A percentile compares a stretch with the other conserved stretches of the same genome.
These are phyloP conservation scores for Talaromyces marneffei DNA, from an alignment of 2,329 filamentous ascomycete species.

Conservation along the genomic window DNA sequence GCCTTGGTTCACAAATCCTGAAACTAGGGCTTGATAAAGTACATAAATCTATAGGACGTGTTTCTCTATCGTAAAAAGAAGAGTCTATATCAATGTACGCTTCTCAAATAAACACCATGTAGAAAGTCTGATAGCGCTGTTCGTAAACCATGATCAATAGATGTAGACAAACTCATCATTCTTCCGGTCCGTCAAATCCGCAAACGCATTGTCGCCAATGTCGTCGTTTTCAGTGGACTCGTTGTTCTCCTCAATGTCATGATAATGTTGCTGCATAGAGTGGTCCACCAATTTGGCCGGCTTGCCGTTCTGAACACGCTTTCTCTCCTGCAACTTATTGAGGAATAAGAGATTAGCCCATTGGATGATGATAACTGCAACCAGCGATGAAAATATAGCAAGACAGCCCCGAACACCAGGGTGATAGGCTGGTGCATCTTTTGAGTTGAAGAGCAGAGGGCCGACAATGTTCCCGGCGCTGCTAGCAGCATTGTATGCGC, in stretches of 20 bases:
- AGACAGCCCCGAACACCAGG: constrained; percentile 52
- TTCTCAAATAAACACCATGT: not conserved
- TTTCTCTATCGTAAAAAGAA: not conserved
- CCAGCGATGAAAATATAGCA: constrained; percentile 44
- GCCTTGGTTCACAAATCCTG: too few species aligned
- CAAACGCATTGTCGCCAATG: constrained; percentile 48
- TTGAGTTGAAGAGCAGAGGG: constrained; percentile 55
- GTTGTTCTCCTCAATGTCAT: constrained; percentile 19
- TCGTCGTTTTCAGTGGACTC: not conserved
- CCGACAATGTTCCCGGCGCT: constrained; percentile 63
- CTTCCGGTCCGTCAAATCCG: constrained; percentile 59
- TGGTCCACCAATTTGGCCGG: constrained; percentile 53
- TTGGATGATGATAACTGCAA: constrained; percentile 50
- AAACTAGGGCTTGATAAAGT: not conserved
- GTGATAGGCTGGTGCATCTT: constrained; percentile 54
- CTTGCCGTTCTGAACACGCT: constrained; percentile 56
- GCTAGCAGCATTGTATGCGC: constrained; percentile 57
- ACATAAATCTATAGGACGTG: too few species aligned
- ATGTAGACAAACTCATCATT: constrained; percentile 66
- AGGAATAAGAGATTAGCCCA: constrained; percentile 49
- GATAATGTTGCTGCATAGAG: constrained; percentile 55
- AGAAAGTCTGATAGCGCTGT: not conserved
- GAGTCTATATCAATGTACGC: not conserved
- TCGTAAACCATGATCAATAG: constrained; percentile 34
- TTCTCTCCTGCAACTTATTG: constrained; percentile 51